phyloP scores from a whole-genome alignment of 2,329 filamentous ascomycete genomes.

The Aspergillus floridensis region DNA sequence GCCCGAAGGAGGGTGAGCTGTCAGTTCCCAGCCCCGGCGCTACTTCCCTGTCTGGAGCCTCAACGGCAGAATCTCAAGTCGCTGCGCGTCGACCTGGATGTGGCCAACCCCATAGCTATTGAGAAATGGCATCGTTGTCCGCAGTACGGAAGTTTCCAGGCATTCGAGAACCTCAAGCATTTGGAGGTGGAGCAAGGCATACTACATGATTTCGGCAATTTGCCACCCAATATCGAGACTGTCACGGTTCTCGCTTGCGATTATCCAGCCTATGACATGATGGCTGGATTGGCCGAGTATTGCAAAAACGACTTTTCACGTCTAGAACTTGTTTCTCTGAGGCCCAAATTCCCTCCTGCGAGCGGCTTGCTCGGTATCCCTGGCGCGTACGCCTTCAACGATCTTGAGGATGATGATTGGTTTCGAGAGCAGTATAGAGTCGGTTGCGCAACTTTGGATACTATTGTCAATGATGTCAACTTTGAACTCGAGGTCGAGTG shows the following conservation, averaged over 20 bases:
- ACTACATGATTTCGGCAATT: not conserved
- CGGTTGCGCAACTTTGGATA: not conserved
- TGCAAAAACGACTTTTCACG: not conserved
- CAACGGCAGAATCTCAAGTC: constrained; percentile 5
- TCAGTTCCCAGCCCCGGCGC: not conserved
- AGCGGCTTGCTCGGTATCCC: constrained; percentile 4
- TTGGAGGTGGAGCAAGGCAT: constrained; percentile 8
- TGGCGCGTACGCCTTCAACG: not conserved
- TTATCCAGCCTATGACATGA: constrained; percentile 1
- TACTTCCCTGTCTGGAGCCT: not conserved
- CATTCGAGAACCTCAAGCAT: constrained; percentile 3
- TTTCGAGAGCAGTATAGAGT: not conserved
- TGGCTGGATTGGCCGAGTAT: constrained; percentile 7
- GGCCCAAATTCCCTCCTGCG: not conserved
- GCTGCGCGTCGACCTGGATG: not conserved
- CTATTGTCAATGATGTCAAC: not conserved
- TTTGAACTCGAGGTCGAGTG: not conserved
- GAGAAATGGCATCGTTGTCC: not conserved
- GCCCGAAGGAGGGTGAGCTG: not conserved
- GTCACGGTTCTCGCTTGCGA: constrained; percentile 2
- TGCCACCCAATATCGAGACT: constrained; percentile 1
- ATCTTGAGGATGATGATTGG: not conserved
- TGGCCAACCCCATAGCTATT: not conserved
- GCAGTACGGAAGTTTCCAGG: constrained; percentile 4
- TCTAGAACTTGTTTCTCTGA: not conserved